phyloP scores from a whole-genome alignment of 108 stramenopile species.

The Cyclotella cryptica region DNA sequence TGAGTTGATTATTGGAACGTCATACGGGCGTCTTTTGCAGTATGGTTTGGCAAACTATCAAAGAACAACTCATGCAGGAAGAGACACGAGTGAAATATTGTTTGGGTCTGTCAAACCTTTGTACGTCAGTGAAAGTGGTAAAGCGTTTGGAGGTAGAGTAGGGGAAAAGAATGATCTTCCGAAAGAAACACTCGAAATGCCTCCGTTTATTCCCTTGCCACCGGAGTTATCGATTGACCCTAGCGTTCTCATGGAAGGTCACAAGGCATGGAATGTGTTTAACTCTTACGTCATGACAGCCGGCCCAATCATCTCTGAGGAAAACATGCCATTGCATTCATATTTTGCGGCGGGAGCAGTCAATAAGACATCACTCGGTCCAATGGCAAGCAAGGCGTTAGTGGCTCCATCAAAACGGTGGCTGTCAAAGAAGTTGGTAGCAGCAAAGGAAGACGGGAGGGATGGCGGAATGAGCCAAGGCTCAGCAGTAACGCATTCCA shows the following conservation, averaged over 20 bases:
- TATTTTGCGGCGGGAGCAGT: conserved; percentile 38
- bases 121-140: conserved; percentile 9
- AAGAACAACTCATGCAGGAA: conserved; percentile 20
- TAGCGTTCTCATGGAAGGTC: conserved; percentile 29
- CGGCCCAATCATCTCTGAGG: conserved; percentile 58
- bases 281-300: conserved; percentile 58
- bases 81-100: background rate
- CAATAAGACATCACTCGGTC: conserved; percentile 55
- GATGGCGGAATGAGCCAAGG: conserved; percentile 50
- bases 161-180: background rate
- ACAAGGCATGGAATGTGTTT: conserved; percentile 58
- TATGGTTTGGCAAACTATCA: conserved; percentile 66
- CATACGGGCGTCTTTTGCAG: conserved; percentile 61
- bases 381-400: conserved; percentile 53
- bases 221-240: conserved; percentile 77
- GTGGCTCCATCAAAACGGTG: conserved; percentile 47
- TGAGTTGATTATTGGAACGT: conserved; percentile 69
- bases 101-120: background rate
- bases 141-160: background rate
- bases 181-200: conserved; percentile 62
- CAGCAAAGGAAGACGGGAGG: conserved; percentile 2
- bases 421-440: conserved; percentile 49
- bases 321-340: conserved; percentile 26
- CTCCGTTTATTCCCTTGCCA: conserved; percentile 52
- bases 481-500: conserved; percentile 49